phyloP scores from a whole-genome alignment of 306 rosid genomes.

The Phaseolus lunatus region DNA sequence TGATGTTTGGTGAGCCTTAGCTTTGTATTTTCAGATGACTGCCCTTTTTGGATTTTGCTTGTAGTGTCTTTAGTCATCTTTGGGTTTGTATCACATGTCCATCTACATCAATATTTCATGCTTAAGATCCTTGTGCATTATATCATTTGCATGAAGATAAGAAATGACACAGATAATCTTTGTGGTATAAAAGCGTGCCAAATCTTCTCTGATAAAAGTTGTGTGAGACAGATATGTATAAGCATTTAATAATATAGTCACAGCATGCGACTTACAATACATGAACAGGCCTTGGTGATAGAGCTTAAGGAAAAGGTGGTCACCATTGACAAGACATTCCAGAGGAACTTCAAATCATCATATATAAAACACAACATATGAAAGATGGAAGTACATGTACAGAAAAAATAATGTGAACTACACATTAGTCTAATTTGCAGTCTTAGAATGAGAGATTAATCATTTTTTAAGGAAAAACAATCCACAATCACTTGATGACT shows the following conservation, averaged over 20 bases:
- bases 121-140: constrained; percentile 88
- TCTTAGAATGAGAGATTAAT: constrained; percentile 4
- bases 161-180: constrained; percentile 83
- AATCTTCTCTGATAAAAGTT: constrained; percentile 71
- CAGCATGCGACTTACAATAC: constrained; percentile 44
- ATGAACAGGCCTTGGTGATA: constrained; percentile 82
- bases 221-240: constrained; percentile 10
- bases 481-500: not conserved
- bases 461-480: not conserved
- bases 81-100: no score
- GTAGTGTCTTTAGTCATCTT: no score
- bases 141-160: constrained; percentile 78
- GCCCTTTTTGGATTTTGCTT: no score
- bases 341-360: no score
- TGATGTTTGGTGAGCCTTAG: no score
- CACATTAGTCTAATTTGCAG: no score
- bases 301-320: constrained; percentile 87
- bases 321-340: constrained; percentile 89
- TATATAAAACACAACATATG: no score
- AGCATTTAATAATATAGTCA: constrained; percentile 22
- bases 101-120: constrained; percentile 78
- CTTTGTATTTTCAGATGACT: no score
- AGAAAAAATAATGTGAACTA: no score
- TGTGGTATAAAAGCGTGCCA: constrained; percentile 81
- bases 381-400: no score